Evolutionary conservation across 345 rosid species (phyloP).

Genomic region (Aquilaria sinensis): DNA sequence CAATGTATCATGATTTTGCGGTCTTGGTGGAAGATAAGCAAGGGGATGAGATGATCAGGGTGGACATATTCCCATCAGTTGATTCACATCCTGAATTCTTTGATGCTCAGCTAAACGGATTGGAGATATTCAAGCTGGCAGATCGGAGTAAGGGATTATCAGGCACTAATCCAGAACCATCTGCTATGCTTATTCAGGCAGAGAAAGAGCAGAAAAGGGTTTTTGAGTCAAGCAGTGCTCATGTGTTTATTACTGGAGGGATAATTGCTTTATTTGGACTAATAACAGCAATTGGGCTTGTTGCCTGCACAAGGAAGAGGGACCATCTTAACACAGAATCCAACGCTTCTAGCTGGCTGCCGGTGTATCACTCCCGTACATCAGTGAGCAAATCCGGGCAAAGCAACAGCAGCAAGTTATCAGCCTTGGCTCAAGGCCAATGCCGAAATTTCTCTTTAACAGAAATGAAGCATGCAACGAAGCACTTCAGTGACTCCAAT

Average conservation of each 20-base stretch:
- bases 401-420: slow-evolving; percentile 38
- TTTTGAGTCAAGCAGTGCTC: slow-evolving; percentile 12
- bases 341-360: slow-evolving; percentile 66
- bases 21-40: slow-evolving; percentile 25
- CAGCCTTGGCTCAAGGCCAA: slow-evolving; percentile 53
- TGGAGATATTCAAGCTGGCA: slow-evolving; percentile 71
- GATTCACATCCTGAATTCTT: slow-evolving; percentile 30
- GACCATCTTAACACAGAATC: slow-evolving; percentile 25
- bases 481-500: slow-evolving; percentile 55
- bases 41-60: slow-evolving; percentile 39
- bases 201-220: slow-evolving; percentile 15
- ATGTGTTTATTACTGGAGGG: slow-evolving; percentile 51
- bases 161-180: slow-evolving; percentile 58
- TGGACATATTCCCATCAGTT: slow-evolving; percentile 51
- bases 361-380: slow-evolving; percentile 45
- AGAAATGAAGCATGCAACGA: slow-evolving; percentile 58
- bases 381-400: slow-evolving; percentile 39
- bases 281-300: slow-evolving; percentile 42
- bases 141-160: slow-evolving; percentile 40
- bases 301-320: slow-evolving; percentile 31
- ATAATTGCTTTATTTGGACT: slow-evolving; percentile 48
- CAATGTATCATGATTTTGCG: slow-evolving; percentile 54
- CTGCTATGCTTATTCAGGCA: slow-evolving; percentile 40
- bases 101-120: slow-evolving; percentile 55
- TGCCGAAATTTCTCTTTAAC: slow-evolving; percentile 57